Conservation (phyloP, 306 rosid species). For the Datisca glomerata region DNA sequence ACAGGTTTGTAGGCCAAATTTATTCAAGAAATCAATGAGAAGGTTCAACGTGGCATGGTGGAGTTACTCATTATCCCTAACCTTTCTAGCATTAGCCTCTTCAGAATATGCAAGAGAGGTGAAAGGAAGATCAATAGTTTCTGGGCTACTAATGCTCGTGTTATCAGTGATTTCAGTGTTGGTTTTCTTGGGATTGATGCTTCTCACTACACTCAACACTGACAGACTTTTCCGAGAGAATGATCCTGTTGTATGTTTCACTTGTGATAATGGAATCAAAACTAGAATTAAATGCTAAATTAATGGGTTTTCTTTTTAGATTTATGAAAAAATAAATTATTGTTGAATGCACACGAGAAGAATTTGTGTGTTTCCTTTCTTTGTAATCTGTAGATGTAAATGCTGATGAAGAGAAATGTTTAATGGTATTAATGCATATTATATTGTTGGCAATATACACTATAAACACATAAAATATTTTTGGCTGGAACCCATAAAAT, state of each 20-base stretch:
- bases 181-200: slow-evolving; percentile 29
- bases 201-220: slow-evolving; percentile 22
- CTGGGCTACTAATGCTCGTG: slow-evolving; percentile 23
- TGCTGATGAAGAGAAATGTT: too few relatives aligned
- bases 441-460: too few relatives aligned
- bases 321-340: too few relatives aligned
- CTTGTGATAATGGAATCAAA: slow-evolving; percentile 2
- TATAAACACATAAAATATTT: too few relatives aligned
- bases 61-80: slow-evolving; percentile 34
- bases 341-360: too few relatives aligned
- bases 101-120: slow-evolving; percentile 28
- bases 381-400: too few relatives aligned
- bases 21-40: slow-evolving; percentile 43
- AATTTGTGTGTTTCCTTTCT: too few relatives aligned
- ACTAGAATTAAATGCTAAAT: slow-evolving; percentile 12
- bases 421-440: too few relatives aligned
- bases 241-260: slow-evolving; percentile 7
- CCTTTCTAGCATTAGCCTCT: slow-evolving; percentile 35
- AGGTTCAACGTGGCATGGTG: slow-evolving; percentile 36
- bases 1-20: slow-evolving; percentile 35
- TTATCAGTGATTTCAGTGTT: too few relatives aligned
- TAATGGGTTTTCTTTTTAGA: too few relatives aligned
- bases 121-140: slow-evolving; percentile 15
- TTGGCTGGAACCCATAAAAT: too few relatives aligned
- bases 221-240: slow-evolving; percentile 16